Base-by-base conservation (phyloP, 2,329 filamentous ascomycete species). In the Penicillium sp. region DNA sequence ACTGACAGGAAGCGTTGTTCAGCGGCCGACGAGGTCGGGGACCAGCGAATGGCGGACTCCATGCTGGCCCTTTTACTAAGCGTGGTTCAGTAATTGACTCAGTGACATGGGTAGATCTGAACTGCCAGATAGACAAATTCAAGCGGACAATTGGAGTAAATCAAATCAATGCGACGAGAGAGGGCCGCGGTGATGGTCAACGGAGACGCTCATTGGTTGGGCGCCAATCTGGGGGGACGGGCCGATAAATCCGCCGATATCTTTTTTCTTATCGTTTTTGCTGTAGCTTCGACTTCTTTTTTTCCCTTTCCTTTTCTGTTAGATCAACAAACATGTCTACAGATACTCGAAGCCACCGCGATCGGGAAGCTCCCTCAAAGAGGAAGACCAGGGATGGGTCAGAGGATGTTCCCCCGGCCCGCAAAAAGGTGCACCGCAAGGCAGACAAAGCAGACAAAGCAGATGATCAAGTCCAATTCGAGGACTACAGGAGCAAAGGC, bases 31-130 rank as follows among this genome's bases (percentile, higher is more conserved):
- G 84, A 84, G 66, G 82, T 82, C 51, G 83, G 82, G 60, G 85
- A 87, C 83, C 84, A 88, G 67, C 85, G 81, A 61, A 88, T 83
- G 44, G 85, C 85, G 33, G 83, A 68, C 56, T 73, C 71, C 71
- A 73, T 73, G 64, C 47, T 55, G 52, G 47, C n/a, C 48, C 53
- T 57, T 33, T 15, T 45, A 31, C 43, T 51, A 50, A 49, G 36
- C n/a, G 35, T 15, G 15, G 17, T 54, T 38, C 45, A 55, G 12
- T n/a, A 38, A 49, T 47, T 15, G 29, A 17, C 6, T n/a, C n/a
- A 35, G 10, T 25, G 13, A 38, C 55, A 57, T 57, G 36, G 31
- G 41, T 15, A 47, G n/a, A 27, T 17, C 4, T 6, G 41, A 35
- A 23, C 10, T 47, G 23, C 1, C n/a, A 43, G 29, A 21, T 10